Evolutionary conservation across 75 land plant genomes (phyloP), one percentile per base, ranked within the genome.

Genomic region (Picea glauca): DNA sequence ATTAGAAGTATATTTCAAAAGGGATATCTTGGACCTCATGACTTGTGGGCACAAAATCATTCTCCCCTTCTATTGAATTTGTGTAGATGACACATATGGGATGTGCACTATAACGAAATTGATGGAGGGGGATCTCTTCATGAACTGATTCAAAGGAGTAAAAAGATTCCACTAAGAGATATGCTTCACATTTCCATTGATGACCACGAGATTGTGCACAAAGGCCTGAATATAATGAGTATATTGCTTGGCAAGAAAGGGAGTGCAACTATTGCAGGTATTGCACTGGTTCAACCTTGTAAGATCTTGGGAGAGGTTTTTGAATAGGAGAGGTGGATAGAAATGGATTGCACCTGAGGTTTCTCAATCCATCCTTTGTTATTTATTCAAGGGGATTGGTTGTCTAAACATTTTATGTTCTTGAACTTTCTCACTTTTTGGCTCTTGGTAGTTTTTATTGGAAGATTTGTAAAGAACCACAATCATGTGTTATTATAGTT

Each of bases 261-360:
- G 1, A 92, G 88, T 80, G 92, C 88, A 77, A 84, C 86, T 68
- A 80, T 92, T 50, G 90, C 90, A 18, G 94, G 90, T 77, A 83
- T 90, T 87, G 94, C 92, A 64, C 72, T 90, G 30, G 90, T 88
- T 38, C 66, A 76, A 12, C 83, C 82, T 38, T 85, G 85, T 80
- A 84, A 84, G 65, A 84, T 83, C 77, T 75, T 57, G 67, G 91
- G 90, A 6, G 94, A 92, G 77, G 85, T 85, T 2, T 75, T 81
- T 74, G 91, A 89, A 79, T 88, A 90, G 58, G 91, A 89, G 76
- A 87, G 92, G 87, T 17, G 87, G 92, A 18, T 92, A 90, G 67
- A 80, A 88, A 61, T 92, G 94, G 94, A 86, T 92, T 12, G 94
- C 94, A 77, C 94, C 94, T 2, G 92, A 92, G 94, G 94, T 92